These are phyloP conservation scores for Stachybotrys chartarum DNA, from an alignment of 2,329 filamentous ascomycete genomes.

Conservation along the genomic window DNA sequence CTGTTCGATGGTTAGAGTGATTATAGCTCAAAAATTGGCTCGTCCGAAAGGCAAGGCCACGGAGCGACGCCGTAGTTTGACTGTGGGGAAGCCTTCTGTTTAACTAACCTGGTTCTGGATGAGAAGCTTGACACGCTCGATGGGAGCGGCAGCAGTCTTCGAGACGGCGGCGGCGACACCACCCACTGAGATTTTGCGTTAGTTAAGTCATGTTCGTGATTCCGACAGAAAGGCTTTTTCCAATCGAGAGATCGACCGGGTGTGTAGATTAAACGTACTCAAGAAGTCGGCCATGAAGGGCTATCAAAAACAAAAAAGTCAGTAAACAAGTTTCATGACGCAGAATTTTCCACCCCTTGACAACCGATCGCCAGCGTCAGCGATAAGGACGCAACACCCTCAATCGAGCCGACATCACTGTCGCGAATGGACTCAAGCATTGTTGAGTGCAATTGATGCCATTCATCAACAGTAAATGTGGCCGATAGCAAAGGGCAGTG, in stretches of 20 bases:
- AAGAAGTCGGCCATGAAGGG: constrained; percentile 97
- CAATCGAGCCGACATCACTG: neutral
- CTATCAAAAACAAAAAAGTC: constrained; percentile 34
- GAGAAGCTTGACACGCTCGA: constrained; percentile 99
- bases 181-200: constrained; percentile 63
- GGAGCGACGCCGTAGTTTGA: too few species aligned
- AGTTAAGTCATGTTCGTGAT: constrained; percentile 3
- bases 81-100: neutral
- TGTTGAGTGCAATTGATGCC: constrained; percentile 9
- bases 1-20: constrained; percentile 42
- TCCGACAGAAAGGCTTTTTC: neutral
- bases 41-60: neutral
- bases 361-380: neutral
- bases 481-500: constrained; percentile 1
- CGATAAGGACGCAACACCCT: neutral
- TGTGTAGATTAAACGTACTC: constrained; percentile 61
- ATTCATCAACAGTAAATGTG: neutral
- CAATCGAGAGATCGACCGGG: constrained; percentile 6
- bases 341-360: neutral
- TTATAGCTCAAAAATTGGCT: neutral
- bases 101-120: constrained; percentile 98
- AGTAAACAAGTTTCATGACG: neutral
- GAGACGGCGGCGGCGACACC: constrained; percentile 99
- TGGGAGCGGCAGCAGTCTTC: constrained; percentile 99
- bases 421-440: neutral